These are phyloP conservation scores for Ceratocystis variospora DNA, from an alignment of 2,329 filamentous ascomycete genomes.

Conservation along the genomic window DNA sequence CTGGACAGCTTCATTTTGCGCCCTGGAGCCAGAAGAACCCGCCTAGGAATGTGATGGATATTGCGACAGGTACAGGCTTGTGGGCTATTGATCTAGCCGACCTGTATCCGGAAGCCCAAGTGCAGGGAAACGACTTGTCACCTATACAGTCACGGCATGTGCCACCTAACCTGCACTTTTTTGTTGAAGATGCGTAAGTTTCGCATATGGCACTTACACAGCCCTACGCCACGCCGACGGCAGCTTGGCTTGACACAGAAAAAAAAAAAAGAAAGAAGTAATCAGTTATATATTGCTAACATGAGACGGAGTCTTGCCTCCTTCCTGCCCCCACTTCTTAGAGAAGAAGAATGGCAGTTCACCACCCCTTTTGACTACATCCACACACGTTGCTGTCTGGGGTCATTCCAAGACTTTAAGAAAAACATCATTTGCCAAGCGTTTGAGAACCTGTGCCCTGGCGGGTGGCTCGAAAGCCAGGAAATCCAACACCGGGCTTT, in stretches of 20 bases:
- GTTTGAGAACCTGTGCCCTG: slow-evolving; percentile 36
- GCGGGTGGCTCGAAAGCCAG: slow-evolving; percentile 43
- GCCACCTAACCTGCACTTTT: slow-evolving; percentile 60
- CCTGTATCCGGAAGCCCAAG: slow-evolving; percentile 41
- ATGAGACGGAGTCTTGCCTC: background rate
- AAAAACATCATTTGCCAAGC: slow-evolving; percentile 38
- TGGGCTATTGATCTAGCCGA: slow-evolving; percentile 58
- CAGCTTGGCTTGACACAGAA: too few species aligned
- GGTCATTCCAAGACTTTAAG: slow-evolving; percentile 38
- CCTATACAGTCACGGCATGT: slow-evolving; percentile 53
- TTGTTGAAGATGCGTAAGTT: slow-evolving; percentile 48
- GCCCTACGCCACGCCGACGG: too few species aligned
- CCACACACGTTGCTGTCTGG: slow-evolving; percentile 37
- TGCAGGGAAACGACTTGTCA: slow-evolving; percentile 53
- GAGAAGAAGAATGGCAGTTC: slow-evolving; percentile 37
- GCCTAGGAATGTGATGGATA: slow-evolving; percentile 30
- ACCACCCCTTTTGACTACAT: slow-evolving; percentile 43
- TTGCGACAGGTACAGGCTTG: slow-evolving; percentile 36
- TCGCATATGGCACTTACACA: background rate
- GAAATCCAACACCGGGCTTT: slow-evolving; percentile 30
- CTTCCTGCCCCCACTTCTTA: slow-evolving; percentile 20
- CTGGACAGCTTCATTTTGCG: slow-evolving; percentile 31
- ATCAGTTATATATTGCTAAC: background rate
- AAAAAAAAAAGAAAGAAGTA: too few species aligned
- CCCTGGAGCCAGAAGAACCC: slow-evolving; percentile 28